These are phyloP conservation scores for Sporobolus alterniflorus DNA, from an alignment of 202 grass and related monocot species.

Conservation along the genomic window DNA sequence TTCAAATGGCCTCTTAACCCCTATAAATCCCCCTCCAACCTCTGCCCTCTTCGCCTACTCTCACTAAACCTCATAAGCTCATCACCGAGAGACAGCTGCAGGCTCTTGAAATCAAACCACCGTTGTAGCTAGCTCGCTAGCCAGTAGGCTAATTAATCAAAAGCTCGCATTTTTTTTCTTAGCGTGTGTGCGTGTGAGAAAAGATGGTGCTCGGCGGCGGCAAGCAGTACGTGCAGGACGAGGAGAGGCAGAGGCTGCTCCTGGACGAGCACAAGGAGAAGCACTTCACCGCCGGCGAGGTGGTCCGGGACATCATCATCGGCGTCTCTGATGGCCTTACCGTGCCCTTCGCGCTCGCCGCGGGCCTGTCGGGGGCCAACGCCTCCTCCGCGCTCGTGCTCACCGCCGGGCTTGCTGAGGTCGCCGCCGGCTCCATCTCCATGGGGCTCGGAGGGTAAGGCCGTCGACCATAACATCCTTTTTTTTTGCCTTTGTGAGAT, in stretches of 20 bases:
- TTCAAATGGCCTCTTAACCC: background rate
- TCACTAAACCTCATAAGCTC: background rate
- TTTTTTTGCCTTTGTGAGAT: background rate
- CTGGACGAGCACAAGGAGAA: slow-evolving; percentile 78
- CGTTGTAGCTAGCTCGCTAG: background rate
- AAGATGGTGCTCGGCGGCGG: slow-evolving; percentile 56
- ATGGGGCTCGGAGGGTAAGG: slow-evolving; percentile 98
- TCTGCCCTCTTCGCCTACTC: background rate
- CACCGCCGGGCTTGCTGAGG: slow-evolving; percentile 91
- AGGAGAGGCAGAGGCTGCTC: slow-evolving; percentile 66
- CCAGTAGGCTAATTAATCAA: background rate
- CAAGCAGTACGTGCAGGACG: slow-evolving; percentile 44
- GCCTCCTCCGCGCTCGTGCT: slow-evolving; percentile 84
- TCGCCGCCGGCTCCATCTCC: slow-evolving; percentile 96
- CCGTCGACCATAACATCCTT: background rate
- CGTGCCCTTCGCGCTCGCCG: slow-evolving; percentile 94
- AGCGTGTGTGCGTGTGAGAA: background rate
- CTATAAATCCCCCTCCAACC: slow-evolving; percentile 39
- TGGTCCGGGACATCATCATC: slow-evolving; percentile 95
- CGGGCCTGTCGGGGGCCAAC: slow-evolving; percentile 82
- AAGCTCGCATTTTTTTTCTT: background rate
- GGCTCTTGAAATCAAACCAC: background rate
- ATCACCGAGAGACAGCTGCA: background rate
- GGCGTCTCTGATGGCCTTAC: slow-evolving; percentile 98
- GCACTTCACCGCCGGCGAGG: slow-evolving; percentile 89